phyloP scores from a whole-genome alignment of 805 yeast species.

The Priceomyces medius region DNA sequence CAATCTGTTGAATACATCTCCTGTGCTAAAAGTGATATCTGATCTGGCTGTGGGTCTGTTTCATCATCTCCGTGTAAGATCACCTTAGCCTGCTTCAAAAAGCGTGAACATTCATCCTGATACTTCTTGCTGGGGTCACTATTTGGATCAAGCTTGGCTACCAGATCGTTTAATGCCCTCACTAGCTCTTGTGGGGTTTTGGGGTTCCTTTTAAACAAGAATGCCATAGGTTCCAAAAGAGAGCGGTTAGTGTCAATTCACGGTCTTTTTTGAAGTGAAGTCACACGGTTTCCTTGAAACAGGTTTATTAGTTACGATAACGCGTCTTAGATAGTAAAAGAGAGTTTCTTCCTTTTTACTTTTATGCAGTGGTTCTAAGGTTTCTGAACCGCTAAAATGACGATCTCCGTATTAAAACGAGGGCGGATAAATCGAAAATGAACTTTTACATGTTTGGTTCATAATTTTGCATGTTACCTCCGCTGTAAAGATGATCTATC shows the following conservation, averaged over 20 bases:
- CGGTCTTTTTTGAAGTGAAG: neutral
- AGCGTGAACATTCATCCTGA: conserved; percentile 74
- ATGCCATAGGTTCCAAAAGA: conserved; percentile 65
- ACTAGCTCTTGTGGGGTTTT: conserved; percentile 86
- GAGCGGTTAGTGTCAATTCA: neutral
- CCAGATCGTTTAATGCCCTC: conserved; percentile 69
- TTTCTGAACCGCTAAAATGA: too few relatives aligned
- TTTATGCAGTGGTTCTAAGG: too few relatives aligned
- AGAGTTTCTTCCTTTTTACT: too few relatives aligned
- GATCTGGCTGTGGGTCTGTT: conserved; percentile 66
- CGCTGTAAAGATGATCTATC: neutral
- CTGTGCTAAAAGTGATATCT: conserved; percentile 69
- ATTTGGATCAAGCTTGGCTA: conserved; percentile 55
- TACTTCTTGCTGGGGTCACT: conserved; percentile 35
- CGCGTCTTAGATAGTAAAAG: too few relatives aligned
- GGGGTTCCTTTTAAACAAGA: conserved; percentile 85
- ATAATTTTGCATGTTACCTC: neutral
- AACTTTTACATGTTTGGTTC: neutral
- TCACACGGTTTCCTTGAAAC: too few relatives aligned
- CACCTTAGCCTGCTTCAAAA: conserved; percentile 60
- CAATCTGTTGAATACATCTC: conserved; percentile 76
- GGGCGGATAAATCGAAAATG: neutral
- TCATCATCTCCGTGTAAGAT: conserved; percentile 71
- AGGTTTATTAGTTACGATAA: too few relatives aligned
- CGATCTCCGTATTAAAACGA: too few relatives aligned